phyloP scores from a whole-genome alignment of 768 basidiomycete species.

The Tricholoma matsutake region DNA sequence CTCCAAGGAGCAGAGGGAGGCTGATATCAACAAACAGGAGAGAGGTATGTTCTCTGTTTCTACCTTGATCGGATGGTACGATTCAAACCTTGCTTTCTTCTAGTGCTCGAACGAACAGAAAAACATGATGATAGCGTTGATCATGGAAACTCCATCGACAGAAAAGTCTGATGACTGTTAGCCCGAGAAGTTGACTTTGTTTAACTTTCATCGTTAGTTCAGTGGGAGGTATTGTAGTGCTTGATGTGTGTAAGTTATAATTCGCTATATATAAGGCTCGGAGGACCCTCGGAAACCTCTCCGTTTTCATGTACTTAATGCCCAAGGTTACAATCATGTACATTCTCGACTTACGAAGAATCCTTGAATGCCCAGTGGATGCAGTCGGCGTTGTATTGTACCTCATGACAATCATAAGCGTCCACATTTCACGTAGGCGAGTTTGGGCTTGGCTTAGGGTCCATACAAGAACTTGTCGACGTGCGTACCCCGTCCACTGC shows the following conservation, averaged over 20 bases:
- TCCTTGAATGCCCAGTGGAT: neutral
- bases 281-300: neutral
- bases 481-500: no score
- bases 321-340: neutral
- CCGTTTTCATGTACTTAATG: neutral
- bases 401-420: no score
- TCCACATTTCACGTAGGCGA: no score
- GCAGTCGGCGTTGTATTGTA: no score
- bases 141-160: neutral
- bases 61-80: neutral
- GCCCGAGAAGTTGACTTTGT: neutral
- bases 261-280: neutral
- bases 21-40: constrained; percentile 47
- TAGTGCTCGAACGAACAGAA: neutral
- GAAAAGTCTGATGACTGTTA: neutral
- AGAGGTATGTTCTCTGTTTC: constrained; percentile 20
- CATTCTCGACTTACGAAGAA: neutral
- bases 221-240: neutral
- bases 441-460: no score
- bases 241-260: neutral
- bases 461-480: no score
- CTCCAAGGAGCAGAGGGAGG: constrained; percentile 48
- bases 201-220: neutral
- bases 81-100: neutral
- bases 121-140: neutral